phyloP scores from a whole-genome alignment of 1,139 yeast species.

The Geotrichum aggregatum region DNA sequence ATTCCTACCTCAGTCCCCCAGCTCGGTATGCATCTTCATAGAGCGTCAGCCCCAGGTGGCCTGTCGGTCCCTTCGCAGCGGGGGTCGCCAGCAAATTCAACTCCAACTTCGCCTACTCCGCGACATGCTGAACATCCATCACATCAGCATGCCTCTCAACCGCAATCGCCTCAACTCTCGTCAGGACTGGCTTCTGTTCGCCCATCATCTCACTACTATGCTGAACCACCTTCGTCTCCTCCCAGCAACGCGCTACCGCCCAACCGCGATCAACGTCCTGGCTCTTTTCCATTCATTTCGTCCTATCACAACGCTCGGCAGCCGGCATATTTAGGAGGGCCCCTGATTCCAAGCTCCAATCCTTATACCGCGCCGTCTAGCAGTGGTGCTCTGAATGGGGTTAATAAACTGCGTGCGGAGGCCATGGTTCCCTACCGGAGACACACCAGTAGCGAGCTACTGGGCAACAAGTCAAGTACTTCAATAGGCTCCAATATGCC shows the following conservation, averaged over 20 bases:
- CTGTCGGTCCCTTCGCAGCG: neutral
- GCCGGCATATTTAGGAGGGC: constrained; percentile 9
- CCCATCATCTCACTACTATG: neutral
- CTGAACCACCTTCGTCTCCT: constrained; percentile 17
- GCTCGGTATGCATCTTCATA: neutral
- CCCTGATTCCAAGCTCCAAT: constrained; percentile 21
- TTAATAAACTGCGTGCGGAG: constrained; percentile 17
- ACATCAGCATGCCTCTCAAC: neutral
- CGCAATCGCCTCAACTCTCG: neutral
- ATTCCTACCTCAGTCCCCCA: constrained; percentile 16
- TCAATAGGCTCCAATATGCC: neutral
- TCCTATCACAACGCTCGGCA: constrained; percentile 19
- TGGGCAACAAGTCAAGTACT: neutral
- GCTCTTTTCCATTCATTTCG: constrained; percentile 31
- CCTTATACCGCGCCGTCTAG: constrained; percentile 7
- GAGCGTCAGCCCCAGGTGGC: constrained; percentile 14
- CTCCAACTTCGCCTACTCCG: constrained; percentile 14
- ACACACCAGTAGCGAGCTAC: constrained; percentile 21
- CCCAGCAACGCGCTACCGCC: constrained; percentile 4
- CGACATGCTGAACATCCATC: constrained; percentile 8
- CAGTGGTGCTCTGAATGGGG: neutral
- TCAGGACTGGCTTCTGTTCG: neutral
- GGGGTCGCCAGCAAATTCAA: constrained; percentile 11
- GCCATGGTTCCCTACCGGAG: constrained; percentile 20
- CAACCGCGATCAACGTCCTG: constrained; percentile 33